A percentile compares a stretch with the other conserved stretches of the same genome.
Conservation (phyloP, 352 stramenopile genomes). For the Phytopythium montanum region DNA sequence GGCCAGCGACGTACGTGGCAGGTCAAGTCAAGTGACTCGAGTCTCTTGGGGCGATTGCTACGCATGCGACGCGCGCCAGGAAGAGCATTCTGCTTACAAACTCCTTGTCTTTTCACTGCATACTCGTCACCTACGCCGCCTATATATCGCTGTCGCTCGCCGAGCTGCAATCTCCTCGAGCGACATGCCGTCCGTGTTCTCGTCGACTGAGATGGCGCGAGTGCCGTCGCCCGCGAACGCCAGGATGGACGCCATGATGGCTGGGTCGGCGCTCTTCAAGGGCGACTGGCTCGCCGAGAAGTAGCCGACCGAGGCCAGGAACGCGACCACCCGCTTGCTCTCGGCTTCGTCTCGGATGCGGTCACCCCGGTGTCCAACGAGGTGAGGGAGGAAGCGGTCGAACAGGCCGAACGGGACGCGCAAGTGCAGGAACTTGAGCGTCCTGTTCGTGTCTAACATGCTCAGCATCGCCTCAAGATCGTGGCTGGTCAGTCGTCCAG, state of each 20-base stretch:
- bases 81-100: too few species aligned
- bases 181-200: constrained; percentile 22
- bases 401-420: constrained; percentile 23
- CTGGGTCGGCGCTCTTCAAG: constrained; percentile 12
- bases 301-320: constrained; percentile 14
- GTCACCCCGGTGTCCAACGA: constrained; percentile 15
- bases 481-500: constrained; percentile 4
- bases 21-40: too few species aligned
- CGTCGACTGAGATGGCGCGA: constrained; percentile 16
- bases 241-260: constrained; percentile 15
- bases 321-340: constrained; percentile 12
- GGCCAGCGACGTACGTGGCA: background rate
- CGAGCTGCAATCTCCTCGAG: constrained; percentile 14
- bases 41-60: too few species aligned
- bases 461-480: constrained; percentile 14
- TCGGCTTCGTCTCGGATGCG: constrained; percentile 10
- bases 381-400: constrained; percentile 18
- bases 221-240: constrained; percentile 14
- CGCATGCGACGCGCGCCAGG: too few species aligned
- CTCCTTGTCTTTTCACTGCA: background rate
- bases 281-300: background rate
- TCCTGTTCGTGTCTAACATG: constrained; percentile 14
- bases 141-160: too few species aligned
- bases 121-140: too few species aligned
- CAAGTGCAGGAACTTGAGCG: constrained; percentile 16